phyloP scores from a whole-genome alignment of 805 yeast genomes.

The fission yeast (Schizosaccharomyces pombe) region DNA sequence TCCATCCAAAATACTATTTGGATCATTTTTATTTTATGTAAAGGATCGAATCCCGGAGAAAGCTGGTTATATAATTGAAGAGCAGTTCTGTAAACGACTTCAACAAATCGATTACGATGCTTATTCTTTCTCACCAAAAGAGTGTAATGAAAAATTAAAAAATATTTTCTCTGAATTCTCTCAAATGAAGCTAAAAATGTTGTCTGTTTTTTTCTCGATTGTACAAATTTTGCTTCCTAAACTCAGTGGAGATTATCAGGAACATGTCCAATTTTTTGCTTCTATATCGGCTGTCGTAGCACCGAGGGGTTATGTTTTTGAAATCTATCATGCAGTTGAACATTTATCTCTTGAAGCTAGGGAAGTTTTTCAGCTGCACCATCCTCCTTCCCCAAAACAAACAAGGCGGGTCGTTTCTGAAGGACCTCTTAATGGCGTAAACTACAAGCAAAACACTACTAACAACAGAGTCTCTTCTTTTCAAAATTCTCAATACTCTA shows the following conservation, averaged over 20 bases:
- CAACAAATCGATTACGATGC: background rate
- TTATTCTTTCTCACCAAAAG: no score
- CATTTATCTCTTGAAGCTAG: background rate
- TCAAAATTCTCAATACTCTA: no score
- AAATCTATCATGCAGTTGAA: background rate
- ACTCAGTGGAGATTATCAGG: background rate
- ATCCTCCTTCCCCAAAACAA: background rate
- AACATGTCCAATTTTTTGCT: background rate
- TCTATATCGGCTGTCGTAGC: background rate
- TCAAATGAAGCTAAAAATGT: background rate
- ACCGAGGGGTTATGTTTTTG: background rate
- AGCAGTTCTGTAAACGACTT: background rate
- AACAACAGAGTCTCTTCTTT: no score
- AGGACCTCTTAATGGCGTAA: no score
- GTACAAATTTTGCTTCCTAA: background rate
- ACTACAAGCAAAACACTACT: no score
- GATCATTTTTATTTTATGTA: constrained; percentile 1
- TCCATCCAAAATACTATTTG: background rate
- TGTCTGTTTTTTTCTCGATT: background rate
- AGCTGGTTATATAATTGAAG: background rate
- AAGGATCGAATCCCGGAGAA: background rate
- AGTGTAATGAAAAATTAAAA: background rate
- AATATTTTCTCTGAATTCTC: background rate
- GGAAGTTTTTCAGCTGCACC: background rate
- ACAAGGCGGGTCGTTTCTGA: no score